Conservation (phyloP, 805 yeast genomes). For the Spathaspora sp. region DNA sequence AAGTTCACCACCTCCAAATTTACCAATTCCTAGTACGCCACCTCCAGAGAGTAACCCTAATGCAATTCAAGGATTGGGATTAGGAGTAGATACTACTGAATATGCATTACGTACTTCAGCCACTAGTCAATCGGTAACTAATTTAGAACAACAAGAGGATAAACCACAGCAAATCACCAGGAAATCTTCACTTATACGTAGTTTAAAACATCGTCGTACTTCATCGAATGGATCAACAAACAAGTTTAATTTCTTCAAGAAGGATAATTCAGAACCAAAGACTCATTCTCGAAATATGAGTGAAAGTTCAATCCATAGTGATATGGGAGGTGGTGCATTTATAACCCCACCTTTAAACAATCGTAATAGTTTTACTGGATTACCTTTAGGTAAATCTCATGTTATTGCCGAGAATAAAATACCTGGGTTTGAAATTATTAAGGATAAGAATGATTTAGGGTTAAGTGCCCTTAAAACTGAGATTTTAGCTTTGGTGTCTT, state of each 20-base stretch:
- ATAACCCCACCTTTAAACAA: conserved; percentile 40
- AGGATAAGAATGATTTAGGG: not conserved
- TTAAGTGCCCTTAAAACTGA: not conserved
- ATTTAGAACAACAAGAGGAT: conserved; percentile 19
- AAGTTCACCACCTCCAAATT: conserved; percentile 38
- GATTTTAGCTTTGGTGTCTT: not conserved
- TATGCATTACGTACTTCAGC: conserved; percentile 7
- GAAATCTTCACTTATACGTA: conserved; percentile 7
- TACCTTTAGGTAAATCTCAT: not conserved
- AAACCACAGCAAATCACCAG: conserved; percentile 16
- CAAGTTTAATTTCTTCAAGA: conserved; percentile 34
- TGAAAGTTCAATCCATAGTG: conserved; percentile 29
- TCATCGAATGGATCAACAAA: conserved; percentile 29
- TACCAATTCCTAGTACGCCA: conserved; percentile 24
- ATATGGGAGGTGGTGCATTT: conserved; percentile 17
- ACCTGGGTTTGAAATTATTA: not conserved
- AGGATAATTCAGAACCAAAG: conserved; percentile 9
- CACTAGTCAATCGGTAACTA: conserved; percentile 31
- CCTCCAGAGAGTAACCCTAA: conserved; percentile 1
- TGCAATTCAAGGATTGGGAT: conserved; percentile 17
- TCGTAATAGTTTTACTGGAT: not conserved
- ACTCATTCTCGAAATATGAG: conserved; percentile 39
- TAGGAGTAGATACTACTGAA: conserved; percentile 37
- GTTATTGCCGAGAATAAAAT: not conserved
- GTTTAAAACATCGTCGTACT: conserved; percentile 39